These are phyloP conservation scores for Pichia insulana DNA, from an alignment of 805 yeast genomes.

Conservation along the genomic window DNA sequence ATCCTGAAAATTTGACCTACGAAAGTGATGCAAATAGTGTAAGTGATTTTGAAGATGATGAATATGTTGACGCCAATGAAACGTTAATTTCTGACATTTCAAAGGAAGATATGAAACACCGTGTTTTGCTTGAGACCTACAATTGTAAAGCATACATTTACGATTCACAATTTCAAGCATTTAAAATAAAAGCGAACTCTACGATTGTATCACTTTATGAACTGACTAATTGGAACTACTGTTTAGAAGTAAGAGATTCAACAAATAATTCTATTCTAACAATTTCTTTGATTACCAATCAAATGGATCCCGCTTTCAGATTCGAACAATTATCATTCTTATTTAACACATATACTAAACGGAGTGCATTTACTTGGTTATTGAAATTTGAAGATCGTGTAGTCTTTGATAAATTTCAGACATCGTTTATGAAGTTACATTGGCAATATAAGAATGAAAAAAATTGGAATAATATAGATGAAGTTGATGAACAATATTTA, in stretches of 20 bases:
- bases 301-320: slow-evolving; percentile 61
- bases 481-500: slow-evolving; percentile 47
- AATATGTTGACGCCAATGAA: slow-evolving; percentile 25
- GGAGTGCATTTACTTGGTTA: slow-evolving; percentile 50
- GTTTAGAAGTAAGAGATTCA: slow-evolving; percentile 34
- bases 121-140: slow-evolving; percentile 15
- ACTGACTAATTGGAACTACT: slow-evolving; percentile 42
- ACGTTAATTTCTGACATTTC: slow-evolving; percentile 9
- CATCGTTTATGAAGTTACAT: slow-evolving; percentile 38
- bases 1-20: slow-evolving; percentile 10
- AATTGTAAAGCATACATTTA: slow-evolving; percentile 40
- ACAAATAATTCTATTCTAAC: slow-evolving; percentile 20
- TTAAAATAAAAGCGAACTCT: slow-evolving; percentile 33
- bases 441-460: slow-evolving; percentile 53
- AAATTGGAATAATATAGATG: slow-evolving; percentile 36
- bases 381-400: slow-evolving; percentile 40
- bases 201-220: slow-evolving; percentile 35
- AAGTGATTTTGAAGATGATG: slow-evolving; percentile 24
- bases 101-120: slow-evolving; percentile 15
- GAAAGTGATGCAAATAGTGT: slow-evolving; percentile 20
- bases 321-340: slow-evolving; percentile 48
- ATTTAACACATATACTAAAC: slow-evolving; percentile 46
- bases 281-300: slow-evolving; percentile 36
- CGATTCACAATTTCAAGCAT: slow-evolving; percentile 42
- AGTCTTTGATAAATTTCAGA: slow-evolving; percentile 44